A percentile compares a stretch with the other conserved stretches of the same genome.
Evolutionary conservation across 2,329 filamentous ascomycete genomes (phyloP).

Genomic region (Sporothrix dimorphospora): DNA sequence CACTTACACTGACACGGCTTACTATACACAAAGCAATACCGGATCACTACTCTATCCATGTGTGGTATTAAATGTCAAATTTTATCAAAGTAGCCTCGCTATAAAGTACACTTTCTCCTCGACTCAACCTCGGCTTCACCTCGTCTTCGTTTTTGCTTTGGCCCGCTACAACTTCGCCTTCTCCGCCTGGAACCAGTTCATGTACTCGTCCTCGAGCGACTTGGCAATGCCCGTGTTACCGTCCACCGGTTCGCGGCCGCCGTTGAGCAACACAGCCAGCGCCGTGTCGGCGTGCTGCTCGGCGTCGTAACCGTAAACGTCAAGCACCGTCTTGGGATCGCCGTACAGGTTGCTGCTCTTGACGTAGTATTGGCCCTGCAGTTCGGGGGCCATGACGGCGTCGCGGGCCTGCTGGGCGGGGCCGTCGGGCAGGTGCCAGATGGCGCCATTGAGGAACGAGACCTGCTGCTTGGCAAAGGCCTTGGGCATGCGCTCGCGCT

Average conservation of each 20-base stretch:
- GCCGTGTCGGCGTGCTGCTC: slow-evolving; percentile 38
- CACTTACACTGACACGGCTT: too few species aligned
- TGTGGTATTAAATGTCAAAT: background rate
- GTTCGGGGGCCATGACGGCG: slow-evolving; percentile 46
- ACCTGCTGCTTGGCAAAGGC: slow-evolving; percentile 48
- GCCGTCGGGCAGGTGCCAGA: slow-evolving; percentile 53
- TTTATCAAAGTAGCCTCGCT: background rate
- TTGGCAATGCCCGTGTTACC: slow-evolving; percentile 21
- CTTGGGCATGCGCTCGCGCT: slow-evolving; percentile 42
- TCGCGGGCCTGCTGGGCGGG: slow-evolving; percentile 48
- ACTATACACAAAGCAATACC: too few species aligned
- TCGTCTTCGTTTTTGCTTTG: background rate
- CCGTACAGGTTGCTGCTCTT: slow-evolving; percentile 54
- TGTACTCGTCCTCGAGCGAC: slow-evolving; percentile 22
- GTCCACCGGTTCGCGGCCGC: slow-evolving; percentile 25
- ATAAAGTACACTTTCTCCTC: background rate
- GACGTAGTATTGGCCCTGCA: slow-evolving; percentile 42
- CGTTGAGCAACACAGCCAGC: slow-evolving; percentile 17
- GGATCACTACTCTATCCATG: too few species aligned
- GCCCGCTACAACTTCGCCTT: slow-evolving; percentile 16
- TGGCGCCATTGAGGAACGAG: slow-evolving; percentile 49
- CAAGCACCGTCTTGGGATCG: slow-evolving; percentile 49
- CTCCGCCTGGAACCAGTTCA: slow-evolving; percentile 26
- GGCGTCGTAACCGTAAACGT: slow-evolving; percentile 54
- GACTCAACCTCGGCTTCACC: background rate